Base-by-base conservation (phyloP, 2,329 filamentous ascomycete genomes). In the Fusarium nanum region DNA sequence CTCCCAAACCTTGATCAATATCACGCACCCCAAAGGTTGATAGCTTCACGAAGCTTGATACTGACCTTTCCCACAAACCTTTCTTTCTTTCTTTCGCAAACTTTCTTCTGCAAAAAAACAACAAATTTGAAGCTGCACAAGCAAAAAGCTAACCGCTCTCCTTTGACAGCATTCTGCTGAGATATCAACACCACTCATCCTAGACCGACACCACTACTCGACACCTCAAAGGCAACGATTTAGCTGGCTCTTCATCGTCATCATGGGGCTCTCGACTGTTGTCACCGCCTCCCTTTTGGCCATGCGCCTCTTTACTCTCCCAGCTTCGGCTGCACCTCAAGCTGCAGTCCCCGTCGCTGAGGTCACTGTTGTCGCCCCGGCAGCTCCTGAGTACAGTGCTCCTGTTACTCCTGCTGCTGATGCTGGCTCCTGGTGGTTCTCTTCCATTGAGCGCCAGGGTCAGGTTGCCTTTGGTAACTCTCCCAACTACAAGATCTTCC, bases 401-500 rank as follows among this genome's bases (percentile, higher is more conserved):
- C 34, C 47, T 9, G 27, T 62, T 6, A 22, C 54, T 20, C 59
- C 74, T 55, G 48, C 69, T 27, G 62, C 48, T 46, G 50, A 56
- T 13, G 73, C 76, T 23, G 75, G 78, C 20, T 81, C 80, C 75
- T 96, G 91, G 85, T 97, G 93, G 93, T 79, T 96, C 60, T 85
- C 87, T 37, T 83, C 84, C 67, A 90, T 96, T 75, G 77, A 89
- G 73, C 90, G 91, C 42, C 88, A 93, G 73, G 93, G 93, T 60
- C 80, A 82, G 3, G 86, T 90, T 45, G 88, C 92, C 30, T 97
- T 90, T 76, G 70, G 90, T 76, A 70, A 68, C 30, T 64, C 74
- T 28, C 80, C 87, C 66, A 77, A 78, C 76, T 96, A 93, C 85
- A 86, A 92, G 78, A 83, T 94, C 70, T 94, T 89, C 81, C 90